These are phyloP conservation scores for Phycomyces blakesleeanus DNA, from an alignment of 192 early-diverging fungal genomes.

Conservation along the genomic window DNA sequence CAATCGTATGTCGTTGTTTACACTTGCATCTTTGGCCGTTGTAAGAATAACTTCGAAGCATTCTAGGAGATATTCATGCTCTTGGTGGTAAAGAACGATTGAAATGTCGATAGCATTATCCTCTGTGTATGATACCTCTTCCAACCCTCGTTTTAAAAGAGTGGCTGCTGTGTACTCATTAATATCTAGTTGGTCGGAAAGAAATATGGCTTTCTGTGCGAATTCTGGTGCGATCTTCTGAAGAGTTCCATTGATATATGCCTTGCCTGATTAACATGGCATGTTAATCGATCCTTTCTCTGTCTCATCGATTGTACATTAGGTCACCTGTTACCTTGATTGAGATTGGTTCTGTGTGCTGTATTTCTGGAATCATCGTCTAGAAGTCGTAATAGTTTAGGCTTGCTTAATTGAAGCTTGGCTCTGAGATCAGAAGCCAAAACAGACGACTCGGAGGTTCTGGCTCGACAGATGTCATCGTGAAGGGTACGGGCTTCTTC, in stretches of 20 bases:
- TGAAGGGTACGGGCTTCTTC: constrained; percentile 14
- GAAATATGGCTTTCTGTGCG: constrained; percentile 53
- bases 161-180: constrained; percentile 73
- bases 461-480: constrained; percentile 14
- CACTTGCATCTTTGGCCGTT: constrained; percentile 40
- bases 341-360: constrained; percentile 21
- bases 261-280: constrained; percentile 28
- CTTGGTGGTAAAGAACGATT: constrained; percentile 62
- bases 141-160: constrained; percentile 53
- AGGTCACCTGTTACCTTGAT: constrained; percentile 18
- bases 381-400: constrained; percentile 16
- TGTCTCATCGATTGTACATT: not conserved
- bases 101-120: constrained; percentile 60
- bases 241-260: constrained; percentile 54
- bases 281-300: not conserved
- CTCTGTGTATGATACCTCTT: constrained; percentile 52
- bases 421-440: constrained; percentile 4
- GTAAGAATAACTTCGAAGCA: constrained; percentile 54
- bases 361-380: constrained; percentile 22
- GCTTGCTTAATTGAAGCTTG: constrained; percentile 15
- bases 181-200: constrained; percentile 79
- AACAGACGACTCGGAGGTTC: not conserved
- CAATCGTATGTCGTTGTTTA: constrained; percentile 41
- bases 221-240: constrained; percentile 69
- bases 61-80: constrained; percentile 58